Evolutionary conservation across 1,284 basidiomycete species (phyloP).

Genomic region (Hemileia vastatrix): DNA sequence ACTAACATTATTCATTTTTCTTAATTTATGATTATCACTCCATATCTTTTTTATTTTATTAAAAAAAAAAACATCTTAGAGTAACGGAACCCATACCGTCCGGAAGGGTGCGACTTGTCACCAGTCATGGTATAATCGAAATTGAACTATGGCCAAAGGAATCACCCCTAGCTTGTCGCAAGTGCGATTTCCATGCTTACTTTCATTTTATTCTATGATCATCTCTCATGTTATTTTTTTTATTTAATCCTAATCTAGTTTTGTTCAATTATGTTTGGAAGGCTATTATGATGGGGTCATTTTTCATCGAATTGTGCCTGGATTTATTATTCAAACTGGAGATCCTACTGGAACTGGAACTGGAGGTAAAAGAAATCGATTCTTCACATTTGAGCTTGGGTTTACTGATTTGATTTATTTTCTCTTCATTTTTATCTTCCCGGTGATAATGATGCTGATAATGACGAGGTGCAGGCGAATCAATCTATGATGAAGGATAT

Average conservation of each 20-base stretch:
- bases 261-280: constrained; percentile 34
- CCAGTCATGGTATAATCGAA: constrained; percentile 14
- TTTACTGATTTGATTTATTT: background rate
- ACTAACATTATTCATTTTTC: no score
- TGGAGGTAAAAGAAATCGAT: constrained; percentile 53
- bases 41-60: no score
- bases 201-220: constrained; percentile 4
- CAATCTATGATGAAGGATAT: constrained; percentile 35
- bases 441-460: background rate
- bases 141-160: constrained; percentile 51
- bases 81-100: constrained; percentile 22
- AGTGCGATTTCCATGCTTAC: constrained; percentile 52
- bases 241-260: constrained; percentile 1
- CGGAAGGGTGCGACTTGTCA: constrained; percentile 9
- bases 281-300: constrained; percentile 84
- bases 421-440: constrained; percentile 38
- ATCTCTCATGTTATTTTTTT: background rate
- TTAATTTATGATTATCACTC: no score
- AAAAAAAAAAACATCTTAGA: no score
- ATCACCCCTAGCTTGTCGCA: constrained; percentile 83
- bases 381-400: background rate
- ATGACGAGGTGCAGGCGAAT: constrained; percentile 22
- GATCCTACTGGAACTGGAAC: constrained; percentile 82
- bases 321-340: constrained; percentile 89
- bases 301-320: constrained; percentile 80